Conservation (phyloP, 768 basidiomycete species). For the Leccinum variicolor region DNA sequence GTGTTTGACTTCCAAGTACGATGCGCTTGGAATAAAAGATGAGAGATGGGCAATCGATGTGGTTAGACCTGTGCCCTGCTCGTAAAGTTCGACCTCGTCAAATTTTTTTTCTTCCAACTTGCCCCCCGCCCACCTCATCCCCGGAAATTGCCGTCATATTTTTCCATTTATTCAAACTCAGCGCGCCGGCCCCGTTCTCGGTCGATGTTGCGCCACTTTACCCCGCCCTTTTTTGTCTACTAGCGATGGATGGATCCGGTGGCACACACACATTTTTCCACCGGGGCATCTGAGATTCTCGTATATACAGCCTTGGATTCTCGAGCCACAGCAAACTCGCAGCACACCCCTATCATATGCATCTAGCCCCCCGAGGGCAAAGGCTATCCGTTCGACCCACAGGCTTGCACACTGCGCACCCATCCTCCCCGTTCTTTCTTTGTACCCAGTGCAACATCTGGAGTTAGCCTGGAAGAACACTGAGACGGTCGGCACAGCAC, state of each 20-base stretch:
- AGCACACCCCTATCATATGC: background rate
- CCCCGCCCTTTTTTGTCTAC: too few relatives aligned
- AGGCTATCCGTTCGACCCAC: background rate
- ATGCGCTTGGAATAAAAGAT: constrained; percentile 25
- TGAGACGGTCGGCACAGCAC: background rate
- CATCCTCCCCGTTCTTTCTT: background rate
- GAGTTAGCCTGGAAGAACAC: background rate
- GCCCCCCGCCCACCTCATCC: constrained; percentile 3
- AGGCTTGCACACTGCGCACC: background rate
- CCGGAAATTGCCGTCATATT: constrained; percentile 16
- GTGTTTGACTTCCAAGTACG: constrained; percentile 37
- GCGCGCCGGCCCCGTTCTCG: background rate
- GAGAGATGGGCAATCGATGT: constrained; percentile 4
- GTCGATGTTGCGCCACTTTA: too few relatives aligned
- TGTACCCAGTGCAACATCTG: background rate
- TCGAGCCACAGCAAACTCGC: background rate
- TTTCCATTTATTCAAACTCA: constrained; percentile 16
- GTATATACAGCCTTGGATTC: background rate
- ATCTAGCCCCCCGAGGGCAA: background rate
- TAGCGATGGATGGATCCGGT: too few relatives aligned
- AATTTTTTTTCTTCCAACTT: constrained; percentile 13
- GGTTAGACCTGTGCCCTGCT: background rate
- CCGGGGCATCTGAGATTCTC: background rate
- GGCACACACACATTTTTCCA: background rate
- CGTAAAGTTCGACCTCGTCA: constrained; percentile 5